These are phyloP conservation scores for Kluyveromyces nonfermentans DNA, from an alignment of 805 yeast genomes.

Conservation along the genomic window DNA sequence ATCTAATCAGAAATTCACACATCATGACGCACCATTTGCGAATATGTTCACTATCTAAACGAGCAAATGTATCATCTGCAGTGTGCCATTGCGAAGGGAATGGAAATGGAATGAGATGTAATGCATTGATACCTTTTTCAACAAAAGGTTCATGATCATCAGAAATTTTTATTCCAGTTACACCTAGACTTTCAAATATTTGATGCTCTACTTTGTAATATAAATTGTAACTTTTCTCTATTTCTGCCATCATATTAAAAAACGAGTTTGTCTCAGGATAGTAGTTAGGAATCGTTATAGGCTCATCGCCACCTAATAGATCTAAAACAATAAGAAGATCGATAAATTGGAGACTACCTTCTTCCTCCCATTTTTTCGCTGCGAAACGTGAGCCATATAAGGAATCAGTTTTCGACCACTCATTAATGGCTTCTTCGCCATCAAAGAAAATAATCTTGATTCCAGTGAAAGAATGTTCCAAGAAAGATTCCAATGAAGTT, in stretches of 20 bases:
- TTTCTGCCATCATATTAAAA: conserved; percentile 29
- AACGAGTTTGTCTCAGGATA: conserved; percentile 32
- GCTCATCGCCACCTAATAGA: conserved; percentile 27
- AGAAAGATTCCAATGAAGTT: conserved; percentile 8
- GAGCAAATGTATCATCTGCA: conserved; percentile 35
- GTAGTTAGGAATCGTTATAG: conserved; percentile 32
- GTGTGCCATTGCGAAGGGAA: conserved; percentile 51
- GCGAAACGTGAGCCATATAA: conserved; percentile 47
- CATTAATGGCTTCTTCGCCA: conserved; percentile 50
- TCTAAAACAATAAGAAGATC: conserved; percentile 42
- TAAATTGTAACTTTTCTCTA: conserved; percentile 1
- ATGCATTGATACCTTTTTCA: conserved; percentile 35
- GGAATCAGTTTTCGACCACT: conserved; percentile 46
- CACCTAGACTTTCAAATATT: conserved; percentile 19
- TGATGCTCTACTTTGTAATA: conserved; percentile 5
- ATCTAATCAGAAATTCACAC: conserved; percentile 31
- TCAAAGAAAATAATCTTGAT: conserved; percentile 46
- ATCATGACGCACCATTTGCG: conserved; percentile 39
- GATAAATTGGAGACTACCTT: conserved; percentile 27
- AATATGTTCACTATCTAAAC: conserved; percentile 32
- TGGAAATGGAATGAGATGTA: conserved; percentile 44
- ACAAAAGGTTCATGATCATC: conserved; percentile 52
- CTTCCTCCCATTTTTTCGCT: conserved; percentile 32
- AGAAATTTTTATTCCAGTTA: not conserved
- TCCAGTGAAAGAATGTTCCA: conserved; percentile 23